Evolutionary conservation across 2,329 filamentous ascomycete genomes (phyloP).

Genomic region (Teratosphaeria viscida): DNA sequence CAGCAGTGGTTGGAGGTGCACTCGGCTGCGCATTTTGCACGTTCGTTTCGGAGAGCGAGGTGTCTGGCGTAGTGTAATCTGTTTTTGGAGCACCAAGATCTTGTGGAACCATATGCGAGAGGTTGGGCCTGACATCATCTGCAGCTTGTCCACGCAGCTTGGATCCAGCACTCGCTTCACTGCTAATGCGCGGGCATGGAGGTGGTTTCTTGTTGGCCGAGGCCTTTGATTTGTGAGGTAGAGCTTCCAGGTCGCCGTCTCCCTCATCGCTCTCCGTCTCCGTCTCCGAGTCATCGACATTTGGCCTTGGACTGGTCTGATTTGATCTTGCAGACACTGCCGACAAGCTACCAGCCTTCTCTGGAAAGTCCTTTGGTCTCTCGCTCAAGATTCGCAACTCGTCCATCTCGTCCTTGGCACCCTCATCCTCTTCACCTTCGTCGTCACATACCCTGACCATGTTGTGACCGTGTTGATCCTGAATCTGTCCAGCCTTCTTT

Average conservation of each 20-base stretch:
- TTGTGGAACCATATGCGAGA: background rate
- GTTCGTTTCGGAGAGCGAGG: background rate
- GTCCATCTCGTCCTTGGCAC: constrained; percentile 53
- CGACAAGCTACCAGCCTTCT: background rate
- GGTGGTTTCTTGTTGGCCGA: background rate
- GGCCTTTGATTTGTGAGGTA: background rate
- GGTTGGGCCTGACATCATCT: background rate
- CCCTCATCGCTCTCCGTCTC: constrained; percentile 15
- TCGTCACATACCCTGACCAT: constrained; percentile 69
- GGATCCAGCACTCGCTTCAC: background rate
- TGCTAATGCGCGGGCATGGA: background rate
- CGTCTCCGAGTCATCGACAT: constrained; percentile 16
- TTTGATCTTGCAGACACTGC: background rate
- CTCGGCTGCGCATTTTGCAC: background rate
- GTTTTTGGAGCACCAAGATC: background rate
- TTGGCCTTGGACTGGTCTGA: constrained; percentile 1
- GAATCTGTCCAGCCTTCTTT: constrained; percentile 29
- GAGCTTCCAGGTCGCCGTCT: background rate
- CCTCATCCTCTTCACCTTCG: constrained; percentile 44
- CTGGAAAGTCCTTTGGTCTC: background rate
- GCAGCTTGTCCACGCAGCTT: background rate
- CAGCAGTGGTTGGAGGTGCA: background rate
- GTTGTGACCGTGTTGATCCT: constrained; percentile 51
- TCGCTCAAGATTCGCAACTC: constrained; percentile 48
- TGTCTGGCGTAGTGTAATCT: background rate